Evolutionary conservation across 2,329 filamentous ascomycete species (phyloP).

Genomic region (Cercospora zeina): DNA sequence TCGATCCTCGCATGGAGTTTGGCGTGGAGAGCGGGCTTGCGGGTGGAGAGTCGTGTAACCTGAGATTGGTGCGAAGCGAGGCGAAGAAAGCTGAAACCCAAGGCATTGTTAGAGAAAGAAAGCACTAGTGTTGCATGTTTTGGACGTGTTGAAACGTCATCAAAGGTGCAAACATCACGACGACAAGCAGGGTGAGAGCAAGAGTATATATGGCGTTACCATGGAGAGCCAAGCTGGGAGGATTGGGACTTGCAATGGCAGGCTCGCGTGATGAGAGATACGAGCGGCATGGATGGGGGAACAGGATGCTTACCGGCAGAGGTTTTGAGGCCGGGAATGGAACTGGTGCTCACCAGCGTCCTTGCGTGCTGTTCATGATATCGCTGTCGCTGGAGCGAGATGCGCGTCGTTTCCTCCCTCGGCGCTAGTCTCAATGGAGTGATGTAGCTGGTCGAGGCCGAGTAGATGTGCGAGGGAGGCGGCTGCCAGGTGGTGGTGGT

Average conservation of each 20-base stretch:
- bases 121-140: neutral
- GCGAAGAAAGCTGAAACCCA: constrained; percentile 70
- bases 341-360: constrained; percentile 31
- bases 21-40: constrained; percentile 66
- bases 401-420: constrained; percentile 34
- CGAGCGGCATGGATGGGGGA: neutral
- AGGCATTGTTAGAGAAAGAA: constrained; percentile 21
- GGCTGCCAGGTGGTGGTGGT: constrained; percentile 19
- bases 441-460: constrained; percentile 19
- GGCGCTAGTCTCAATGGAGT: constrained; percentile 28
- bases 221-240: constrained; percentile 14
- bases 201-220: neutral
- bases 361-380: constrained; percentile 33
- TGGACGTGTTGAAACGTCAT: too few species aligned
- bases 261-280: neutral
- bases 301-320: constrained; percentile 39
- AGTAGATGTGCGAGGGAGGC: constrained; percentile 17
- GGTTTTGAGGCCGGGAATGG: constrained; percentile 41
- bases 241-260: neutral
- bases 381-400: constrained; percentile 37
- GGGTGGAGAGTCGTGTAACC: constrained; percentile 59
- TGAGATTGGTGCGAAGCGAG: constrained; percentile 77
- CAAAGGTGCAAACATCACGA: neutral
- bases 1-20: constrained; percentile 53
- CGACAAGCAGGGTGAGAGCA: neutral